A percentile compares a stretch with the other conserved stretches of the same genome.
Conservation (phyloP, 305 asterid genomes). For the Ajuga reptans region DNA sequence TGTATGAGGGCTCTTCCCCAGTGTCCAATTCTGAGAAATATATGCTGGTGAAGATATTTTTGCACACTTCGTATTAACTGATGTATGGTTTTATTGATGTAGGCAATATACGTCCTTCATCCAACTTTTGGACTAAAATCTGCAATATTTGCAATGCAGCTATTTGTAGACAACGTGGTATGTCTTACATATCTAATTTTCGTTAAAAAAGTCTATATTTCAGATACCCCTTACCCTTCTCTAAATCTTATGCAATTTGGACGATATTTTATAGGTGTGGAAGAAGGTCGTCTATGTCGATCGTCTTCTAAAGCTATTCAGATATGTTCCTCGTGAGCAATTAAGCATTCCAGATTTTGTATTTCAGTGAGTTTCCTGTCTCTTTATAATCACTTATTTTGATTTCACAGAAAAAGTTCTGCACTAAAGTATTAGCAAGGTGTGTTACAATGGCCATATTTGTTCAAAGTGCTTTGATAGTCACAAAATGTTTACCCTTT, state of each 20-base stretch:
- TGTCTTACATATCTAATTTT: not conserved
- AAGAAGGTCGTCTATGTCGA: constrained; percentile 84
- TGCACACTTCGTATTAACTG: not conserved
- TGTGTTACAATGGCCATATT: not conserved
- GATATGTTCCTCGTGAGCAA: constrained; percentile 84
- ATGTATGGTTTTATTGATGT: constrained; percentile 13
- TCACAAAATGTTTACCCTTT: not conserved
- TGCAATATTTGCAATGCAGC: constrained; percentile 58
- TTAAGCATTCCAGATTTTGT: constrained; percentile 86
- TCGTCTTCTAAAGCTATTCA: constrained; percentile 87
- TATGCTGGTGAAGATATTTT: not conserved
- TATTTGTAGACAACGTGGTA: constrained; percentile 61
- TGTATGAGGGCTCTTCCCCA: constrained; percentile 30
- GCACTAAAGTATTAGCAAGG: not conserved
- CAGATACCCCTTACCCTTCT: not conserved
- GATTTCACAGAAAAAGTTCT: not conserved
- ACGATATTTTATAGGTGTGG: constrained; percentile 58
- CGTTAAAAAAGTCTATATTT: not conserved
- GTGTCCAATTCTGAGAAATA: not conserved
- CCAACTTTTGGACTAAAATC: constrained; percentile 68
- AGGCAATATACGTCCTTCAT: constrained; percentile 74
- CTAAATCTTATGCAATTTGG: not conserved
- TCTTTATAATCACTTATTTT: not conserved
- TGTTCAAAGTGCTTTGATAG: not conserved
- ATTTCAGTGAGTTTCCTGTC: constrained; percentile 71